Conservation (phyloP, 768 basidiomycete genomes). For the Tylopilus subfusipes region DNA sequence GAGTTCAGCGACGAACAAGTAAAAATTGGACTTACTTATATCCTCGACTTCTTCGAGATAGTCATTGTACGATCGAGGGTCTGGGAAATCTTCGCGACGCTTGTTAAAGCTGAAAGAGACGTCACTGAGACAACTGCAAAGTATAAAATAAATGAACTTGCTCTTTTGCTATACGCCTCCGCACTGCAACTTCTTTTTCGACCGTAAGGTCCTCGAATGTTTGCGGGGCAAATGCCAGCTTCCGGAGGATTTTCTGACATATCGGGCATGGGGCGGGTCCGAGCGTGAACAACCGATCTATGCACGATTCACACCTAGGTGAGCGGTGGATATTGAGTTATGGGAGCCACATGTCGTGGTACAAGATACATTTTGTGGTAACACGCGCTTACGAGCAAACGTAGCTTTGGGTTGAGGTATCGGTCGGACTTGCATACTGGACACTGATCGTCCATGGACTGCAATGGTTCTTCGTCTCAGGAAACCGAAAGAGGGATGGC, state of each 20-base stretch:
- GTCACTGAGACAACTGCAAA: neutral
- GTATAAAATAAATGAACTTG: constrained; percentile 32
- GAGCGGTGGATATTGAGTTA: constrained; percentile 7
- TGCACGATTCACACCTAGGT: constrained; percentile 96
- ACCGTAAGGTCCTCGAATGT: constrained; percentile 91
- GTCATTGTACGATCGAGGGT: constrained; percentile 82
- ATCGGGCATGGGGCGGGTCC: constrained; percentile 96
- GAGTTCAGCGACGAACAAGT: neutral
- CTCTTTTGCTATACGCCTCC: constrained; percentile 88
- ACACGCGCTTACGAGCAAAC: constrained; percentile 91
- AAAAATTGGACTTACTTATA: constrained; percentile 50
- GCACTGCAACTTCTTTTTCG: constrained; percentile 90
- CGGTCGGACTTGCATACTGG: constrained; percentile 97
- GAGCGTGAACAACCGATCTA: constrained; percentile 92
- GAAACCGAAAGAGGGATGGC: neutral
- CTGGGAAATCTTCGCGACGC: constrained; percentile 80
- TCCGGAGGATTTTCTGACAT: constrained; percentile 82
- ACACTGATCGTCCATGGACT: constrained; percentile 93
- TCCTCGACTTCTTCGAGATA: constrained; percentile 97
- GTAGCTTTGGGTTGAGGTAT: constrained; percentile 90
- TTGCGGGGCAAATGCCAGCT: constrained; percentile 92
- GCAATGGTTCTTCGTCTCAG: constrained; percentile 8
- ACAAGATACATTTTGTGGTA: constrained; percentile 91
- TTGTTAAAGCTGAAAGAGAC: constrained; percentile 79
- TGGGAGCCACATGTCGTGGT: neutral